These are phyloP conservation scores for Echria macrotheca DNA, from an alignment of 495 filamentous ascomycete species.

Conservation along the genomic window DNA sequence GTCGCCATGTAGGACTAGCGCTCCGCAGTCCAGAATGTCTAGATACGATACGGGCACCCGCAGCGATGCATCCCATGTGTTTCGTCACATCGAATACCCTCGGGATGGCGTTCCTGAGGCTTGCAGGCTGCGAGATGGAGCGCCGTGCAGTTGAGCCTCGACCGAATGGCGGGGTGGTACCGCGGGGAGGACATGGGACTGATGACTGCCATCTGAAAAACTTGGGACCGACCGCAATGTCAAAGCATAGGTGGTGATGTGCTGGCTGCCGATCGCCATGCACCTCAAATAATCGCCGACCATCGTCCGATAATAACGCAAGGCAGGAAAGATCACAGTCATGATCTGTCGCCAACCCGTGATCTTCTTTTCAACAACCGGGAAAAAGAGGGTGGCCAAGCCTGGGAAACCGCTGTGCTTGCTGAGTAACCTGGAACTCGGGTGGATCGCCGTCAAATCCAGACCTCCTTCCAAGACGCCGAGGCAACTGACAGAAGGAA, in stretches of 20 bases:
- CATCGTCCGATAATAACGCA: not conserved
- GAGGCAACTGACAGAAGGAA: not conserved
- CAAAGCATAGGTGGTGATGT: not conserved
- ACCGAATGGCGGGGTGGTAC: not conserved
- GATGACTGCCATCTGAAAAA: not conserved
- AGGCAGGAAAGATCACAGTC: slow-evolving; percentile 3
- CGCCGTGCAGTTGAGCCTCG: not conserved
- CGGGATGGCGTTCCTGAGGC: not conserved
- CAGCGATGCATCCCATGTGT: slow-evolving; percentile 6
- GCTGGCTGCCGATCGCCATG: not conserved
- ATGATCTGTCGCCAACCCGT: not conserved
- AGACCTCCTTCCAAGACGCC: not conserved
- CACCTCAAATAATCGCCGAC: not conserved
- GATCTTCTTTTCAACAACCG: not conserved
- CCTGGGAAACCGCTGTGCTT: slow-evolving; percentile 1
- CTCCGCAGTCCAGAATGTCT: slow-evolving; percentile 2
- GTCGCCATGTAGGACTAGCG: not conserved
- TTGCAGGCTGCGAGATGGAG: not conserved
- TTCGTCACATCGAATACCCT: not conserved
- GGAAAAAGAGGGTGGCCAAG: not conserved
- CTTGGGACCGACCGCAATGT: not conserved
- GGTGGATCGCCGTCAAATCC: slow-evolving; percentile 1
- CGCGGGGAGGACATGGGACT: not conserved
- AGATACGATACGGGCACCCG: not conserved
- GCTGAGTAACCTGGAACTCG: no score